Conservation (phyloP, 257 asterid genomes). For the Solanum clarkiae region DNA sequence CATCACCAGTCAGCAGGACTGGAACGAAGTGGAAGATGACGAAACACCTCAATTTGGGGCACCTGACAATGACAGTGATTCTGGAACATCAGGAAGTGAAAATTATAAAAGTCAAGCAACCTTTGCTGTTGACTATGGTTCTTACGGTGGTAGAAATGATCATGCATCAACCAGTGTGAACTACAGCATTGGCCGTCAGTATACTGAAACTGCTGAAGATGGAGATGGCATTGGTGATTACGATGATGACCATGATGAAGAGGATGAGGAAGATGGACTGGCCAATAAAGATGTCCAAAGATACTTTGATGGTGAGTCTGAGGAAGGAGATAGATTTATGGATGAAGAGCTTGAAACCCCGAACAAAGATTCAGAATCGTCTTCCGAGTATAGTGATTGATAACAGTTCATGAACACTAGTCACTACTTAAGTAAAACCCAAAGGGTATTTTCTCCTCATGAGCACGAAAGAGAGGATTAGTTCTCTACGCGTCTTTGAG, state of each 20-base stretch:
- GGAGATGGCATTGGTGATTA: constrained; percentile 11
- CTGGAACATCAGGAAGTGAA: constrained; percentile 38
- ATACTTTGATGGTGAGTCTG: constrained; percentile 27
- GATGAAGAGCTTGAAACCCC: constrained; percentile 20
- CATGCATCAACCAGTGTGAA: constrained; percentile 2
- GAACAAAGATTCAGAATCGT: constrained; percentile 26
- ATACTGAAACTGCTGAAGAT: constrained; percentile 7
- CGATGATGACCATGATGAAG: constrained; percentile 13
- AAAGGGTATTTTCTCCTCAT: not conserved
- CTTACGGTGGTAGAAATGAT: not conserved
- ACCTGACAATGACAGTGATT: constrained; percentile 33
- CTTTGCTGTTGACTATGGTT: constrained; percentile 10
- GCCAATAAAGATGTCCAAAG: constrained; percentile 20
- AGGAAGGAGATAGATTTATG: constrained; percentile 19
- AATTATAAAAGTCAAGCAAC: constrained; percentile 26
- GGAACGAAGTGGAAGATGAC: constrained; percentile 19
- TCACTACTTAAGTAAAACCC: not conserved
- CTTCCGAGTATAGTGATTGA: constrained; percentile 58
- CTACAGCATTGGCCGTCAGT: constrained; percentile 6
- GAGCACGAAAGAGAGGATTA: not conserved
- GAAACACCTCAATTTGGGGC: constrained; percentile 18
- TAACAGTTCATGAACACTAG: not conserved
- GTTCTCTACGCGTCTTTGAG: not conserved
- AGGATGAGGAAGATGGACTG: constrained; percentile 15
- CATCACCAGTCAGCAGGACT: constrained; percentile 9